A percentile compares a stretch with the other conserved stretches of the same genome.
Evolutionary conservation across 192 early-diverging fungal species (phyloP).

Genomic region (Piromyces finnis): DNA sequence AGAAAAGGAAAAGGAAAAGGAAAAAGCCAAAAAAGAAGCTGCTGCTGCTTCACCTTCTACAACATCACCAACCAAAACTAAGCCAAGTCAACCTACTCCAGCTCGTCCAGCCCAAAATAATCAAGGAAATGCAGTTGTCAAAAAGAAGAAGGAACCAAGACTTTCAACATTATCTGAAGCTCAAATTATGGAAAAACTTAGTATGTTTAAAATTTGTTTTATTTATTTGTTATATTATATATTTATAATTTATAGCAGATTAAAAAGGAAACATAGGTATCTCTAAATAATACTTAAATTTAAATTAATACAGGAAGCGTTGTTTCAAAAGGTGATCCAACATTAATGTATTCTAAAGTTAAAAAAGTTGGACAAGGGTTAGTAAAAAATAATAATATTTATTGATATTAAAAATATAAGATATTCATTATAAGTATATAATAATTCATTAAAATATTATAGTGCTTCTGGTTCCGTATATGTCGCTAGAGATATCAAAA

Average conservation of each 20-base stretch:
- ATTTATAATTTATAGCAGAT: too few species aligned
- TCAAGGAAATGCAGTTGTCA: constrained; percentile 22
- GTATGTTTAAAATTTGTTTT: constrained; percentile 10
- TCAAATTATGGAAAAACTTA: constrained; percentile 86
- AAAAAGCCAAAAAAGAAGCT: constrained; percentile 9
- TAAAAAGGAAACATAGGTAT: too few species aligned
- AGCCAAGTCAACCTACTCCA: neutral
- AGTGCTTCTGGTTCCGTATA: neutral
- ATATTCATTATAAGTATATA: too few species aligned
- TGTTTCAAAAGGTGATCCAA: neutral
- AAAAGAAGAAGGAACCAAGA: constrained; percentile 56
- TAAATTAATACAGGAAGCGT: too few species aligned
- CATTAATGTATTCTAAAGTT: neutral
- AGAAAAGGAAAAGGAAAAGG: constrained; percentile 7
- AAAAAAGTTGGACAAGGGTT: constrained; percentile 1
- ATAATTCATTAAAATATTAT: neutral
- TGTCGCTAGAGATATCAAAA: neutral
- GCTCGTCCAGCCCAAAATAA: constrained; percentile 6
- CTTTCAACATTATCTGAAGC: constrained; percentile 77
- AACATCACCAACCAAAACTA: constrained; percentile 1
- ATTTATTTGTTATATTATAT: too few species aligned
- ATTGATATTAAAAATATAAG: too few species aligned
- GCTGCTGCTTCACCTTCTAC: constrained; percentile 6
- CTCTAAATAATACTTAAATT: too few species aligned
- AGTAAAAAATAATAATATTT: neutral